Evolutionary conservation across 225 moss, liverwort and hornwort species (phyloP), one percentile per base, ranked within the genome.

Genomic region (Bryum argenteum): DNA sequence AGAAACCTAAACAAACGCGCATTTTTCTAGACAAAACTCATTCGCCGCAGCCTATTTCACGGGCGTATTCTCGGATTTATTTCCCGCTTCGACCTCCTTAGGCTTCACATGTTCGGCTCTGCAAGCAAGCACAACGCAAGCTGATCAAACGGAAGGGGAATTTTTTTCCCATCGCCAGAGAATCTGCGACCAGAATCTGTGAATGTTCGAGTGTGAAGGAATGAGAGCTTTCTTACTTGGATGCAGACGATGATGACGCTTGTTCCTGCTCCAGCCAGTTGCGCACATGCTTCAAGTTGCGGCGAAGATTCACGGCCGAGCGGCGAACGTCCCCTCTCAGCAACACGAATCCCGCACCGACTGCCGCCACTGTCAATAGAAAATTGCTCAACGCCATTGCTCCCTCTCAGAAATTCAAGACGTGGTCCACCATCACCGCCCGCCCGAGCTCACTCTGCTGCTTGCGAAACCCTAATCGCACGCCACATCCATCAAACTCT

Each of bases 311-410:
- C 5, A 89, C 87, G 39, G 90, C 91, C 21, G 94, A 84, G 15
- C 79, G 90, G 45, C 94, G 83, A 18, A 92, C 94, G 55, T 94
- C 91, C 9, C 91, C 91, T 69, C 80, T 86, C 66, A 94, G 78
- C 88, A 94, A 78, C 33, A 89, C 71, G 1, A 88, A 90, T 12
- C 90, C 90, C 11, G 91, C 94, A 62, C 94, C 90, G 19, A 91
- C 88, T 12, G 85, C 94, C 43, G 89, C 91, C 45, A 91, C 89
- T 22, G 90, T 90, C 74, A 94, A 42, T 65, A 94, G 55, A 59
- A 94, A 91, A 79, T 94, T 91, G 72, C 78, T 90, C 63, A 91
- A 73, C 71, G 91, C 94, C 94, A 91, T 94, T 13, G 67, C 54
- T 61, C 33, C 33, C 26, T 26, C 4, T 26, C 26, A 26, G 26